Evolutionary conservation across 2,329 filamentous ascomycete species (phyloP).

Genomic region (Colletotrichum australisinense): DNA sequence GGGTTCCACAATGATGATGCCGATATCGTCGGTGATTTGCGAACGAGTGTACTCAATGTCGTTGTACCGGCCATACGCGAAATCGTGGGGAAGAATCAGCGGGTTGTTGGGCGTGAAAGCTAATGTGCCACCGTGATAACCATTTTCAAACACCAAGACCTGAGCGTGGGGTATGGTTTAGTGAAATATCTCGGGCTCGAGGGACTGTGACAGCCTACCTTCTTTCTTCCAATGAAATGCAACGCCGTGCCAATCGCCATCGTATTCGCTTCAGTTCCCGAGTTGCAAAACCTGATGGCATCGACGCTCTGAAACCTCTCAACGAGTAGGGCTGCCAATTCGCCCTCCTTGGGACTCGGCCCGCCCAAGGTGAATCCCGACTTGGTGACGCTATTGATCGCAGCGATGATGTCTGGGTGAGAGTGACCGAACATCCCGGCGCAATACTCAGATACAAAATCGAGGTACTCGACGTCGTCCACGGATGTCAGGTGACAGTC

Average conservation of each 20-base stretch:
- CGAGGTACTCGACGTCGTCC: slow-evolving; percentile 62
- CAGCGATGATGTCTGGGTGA: slow-evolving; percentile 61
- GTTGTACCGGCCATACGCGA: slow-evolving; percentile 72
- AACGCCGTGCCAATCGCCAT: slow-evolving; percentile 68
- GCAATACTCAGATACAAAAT: slow-evolving; percentile 72
- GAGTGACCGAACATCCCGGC: slow-evolving; percentile 76
- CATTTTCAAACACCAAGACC: slow-evolving; percentile 58
- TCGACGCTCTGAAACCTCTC: slow-evolving; percentile 64
- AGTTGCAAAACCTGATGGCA: slow-evolving; percentile 71
- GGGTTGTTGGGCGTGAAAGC: slow-evolving; percentile 49
- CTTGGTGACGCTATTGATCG: slow-evolving; percentile 58
- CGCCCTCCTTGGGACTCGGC: slow-evolving; percentile 61
- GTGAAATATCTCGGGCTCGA: not conserved
- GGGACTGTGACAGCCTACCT: slow-evolving; percentile 44
- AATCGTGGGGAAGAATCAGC: slow-evolving; percentile 63
- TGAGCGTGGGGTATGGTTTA: not conserved
- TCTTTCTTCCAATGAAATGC: slow-evolving; percentile 54
- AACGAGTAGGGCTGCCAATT: slow-evolving; percentile 63
- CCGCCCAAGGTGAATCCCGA: slow-evolving; percentile 67
- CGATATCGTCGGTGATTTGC: slow-evolving; percentile 60
- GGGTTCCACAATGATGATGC: slow-evolving; percentile 73
- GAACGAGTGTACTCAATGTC: slow-evolving; percentile 59
- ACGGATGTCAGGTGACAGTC: slow-evolving; percentile 52
- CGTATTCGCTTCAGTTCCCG: slow-evolving; percentile 73
- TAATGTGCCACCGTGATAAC: slow-evolving; percentile 62